phyloP scores from a whole-genome alignment of 1,284 basidiomycete species.

The Vanrija pseudolonga region DNA sequence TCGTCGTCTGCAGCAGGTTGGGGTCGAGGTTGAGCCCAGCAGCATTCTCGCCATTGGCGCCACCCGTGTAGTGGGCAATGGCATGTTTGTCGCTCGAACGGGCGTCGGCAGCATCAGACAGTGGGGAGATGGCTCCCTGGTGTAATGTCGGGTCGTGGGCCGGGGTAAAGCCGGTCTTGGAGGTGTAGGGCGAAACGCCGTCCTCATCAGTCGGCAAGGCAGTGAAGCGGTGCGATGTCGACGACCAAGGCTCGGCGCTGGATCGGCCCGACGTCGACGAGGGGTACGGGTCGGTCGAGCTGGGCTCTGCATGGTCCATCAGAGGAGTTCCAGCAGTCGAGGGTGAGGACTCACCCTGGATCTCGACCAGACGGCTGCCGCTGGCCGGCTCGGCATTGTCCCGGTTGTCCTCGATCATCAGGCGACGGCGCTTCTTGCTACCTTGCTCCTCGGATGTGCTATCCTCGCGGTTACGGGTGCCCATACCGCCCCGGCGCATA shows the following conservation, averaged over 20 bases:
- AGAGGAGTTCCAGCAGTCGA: no score
- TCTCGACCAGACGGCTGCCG: slow-evolving; percentile 27
- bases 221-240: slow-evolving; percentile 31
- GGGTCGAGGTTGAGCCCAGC: slow-evolving; percentile 44
- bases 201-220: slow-evolving; percentile 39
- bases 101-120: slow-evolving; percentile 18
- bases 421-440: slow-evolving; percentile 35
- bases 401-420: slow-evolving; percentile 43
- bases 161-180: slow-evolving; percentile 11
- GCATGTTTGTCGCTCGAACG: slow-evolving; percentile 8
- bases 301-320: slow-evolving; percentile 5
- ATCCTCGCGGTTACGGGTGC: slow-evolving; percentile 26
- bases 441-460: slow-evolving; percentile 19
- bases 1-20: slow-evolving; percentile 57
- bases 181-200: slow-evolving; percentile 14
- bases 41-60: slow-evolving; percentile 1
- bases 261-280: slow-evolving; percentile 6
- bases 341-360: slow-evolving; percentile 27
- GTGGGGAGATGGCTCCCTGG: slow-evolving; percentile 23
- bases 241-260: slow-evolving; percentile 16
- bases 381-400: slow-evolving; percentile 1
- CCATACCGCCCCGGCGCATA: slow-evolving; percentile 31
- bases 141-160: slow-evolving; percentile 26
- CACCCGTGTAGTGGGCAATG: slow-evolving; percentile 9
- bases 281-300: slow-evolving; percentile 2